These are phyloP conservation scores for Pleodorina starrii DNA, from an alignment of 139 green algal species.

Conservation along the genomic window DNA sequence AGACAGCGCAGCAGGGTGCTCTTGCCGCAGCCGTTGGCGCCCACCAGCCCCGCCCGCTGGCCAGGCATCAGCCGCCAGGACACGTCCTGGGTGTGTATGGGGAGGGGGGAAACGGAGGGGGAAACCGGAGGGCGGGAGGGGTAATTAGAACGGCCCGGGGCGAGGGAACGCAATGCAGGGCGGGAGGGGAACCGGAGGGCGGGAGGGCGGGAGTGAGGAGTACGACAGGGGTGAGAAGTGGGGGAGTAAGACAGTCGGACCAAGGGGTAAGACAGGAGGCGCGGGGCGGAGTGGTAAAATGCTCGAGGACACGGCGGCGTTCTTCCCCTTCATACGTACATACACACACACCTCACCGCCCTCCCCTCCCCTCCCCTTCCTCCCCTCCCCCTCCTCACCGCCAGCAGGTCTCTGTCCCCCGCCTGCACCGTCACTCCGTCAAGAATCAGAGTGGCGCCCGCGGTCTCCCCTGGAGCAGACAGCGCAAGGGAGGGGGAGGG, in stretches of 20 bases:
- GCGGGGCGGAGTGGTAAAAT: too few relatives aligned
- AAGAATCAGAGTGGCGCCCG: slow-evolving; percentile 66
- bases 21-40: slow-evolving; percentile 80
- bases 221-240: too few relatives aligned
- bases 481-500: background rate
- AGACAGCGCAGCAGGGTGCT: slow-evolving; percentile 73
- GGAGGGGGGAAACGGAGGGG: background rate
- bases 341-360: too few relatives aligned
- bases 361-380: background rate
- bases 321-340: too few relatives aligned
- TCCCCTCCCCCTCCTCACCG: slow-evolving; percentile 1
- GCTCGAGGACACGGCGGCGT: too few relatives aligned
- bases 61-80: slow-evolving; percentile 70
- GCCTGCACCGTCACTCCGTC: slow-evolving; percentile 66
- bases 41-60: slow-evolving; percentile 72
- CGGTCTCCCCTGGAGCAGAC: slow-evolving; percentile 63
- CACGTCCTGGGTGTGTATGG: slow-evolving; percentile 47
- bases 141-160: too few relatives aligned
- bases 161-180: too few relatives aligned
- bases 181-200: too few relatives aligned
- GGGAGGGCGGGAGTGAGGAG: too few relatives aligned
- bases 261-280: too few relatives aligned
- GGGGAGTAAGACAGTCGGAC: too few relatives aligned
- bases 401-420: slow-evolving; percentile 65
- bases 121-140: too few relatives aligned